Conservation (phyloP, 768 basidiomycete species). For the Naematelia aurantialba region DNA sequence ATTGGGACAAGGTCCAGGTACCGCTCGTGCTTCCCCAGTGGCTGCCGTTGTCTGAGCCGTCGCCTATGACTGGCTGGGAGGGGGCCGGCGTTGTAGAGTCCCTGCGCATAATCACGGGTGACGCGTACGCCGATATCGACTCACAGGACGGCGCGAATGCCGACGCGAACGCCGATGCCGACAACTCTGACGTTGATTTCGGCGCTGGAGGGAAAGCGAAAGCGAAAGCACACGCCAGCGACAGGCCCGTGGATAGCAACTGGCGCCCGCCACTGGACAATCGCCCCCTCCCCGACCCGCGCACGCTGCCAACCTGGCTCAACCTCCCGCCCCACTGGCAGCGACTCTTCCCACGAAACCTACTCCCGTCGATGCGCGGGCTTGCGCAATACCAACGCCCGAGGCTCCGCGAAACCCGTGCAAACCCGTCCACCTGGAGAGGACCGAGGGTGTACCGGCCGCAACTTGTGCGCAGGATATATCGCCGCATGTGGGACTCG, state of each 20-base stretch:
- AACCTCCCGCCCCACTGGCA: slow-evolving; percentile 11
- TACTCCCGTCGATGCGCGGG: background rate
- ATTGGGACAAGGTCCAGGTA: slow-evolving; percentile 17
- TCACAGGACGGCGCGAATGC: too few species aligned
- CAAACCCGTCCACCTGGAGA: slow-evolving; percentile 31
- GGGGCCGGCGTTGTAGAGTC: slow-evolving; percentile 11
- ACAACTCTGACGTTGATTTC: too few species aligned
- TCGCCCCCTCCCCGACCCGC: background rate
- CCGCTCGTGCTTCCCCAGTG: slow-evolving; percentile 21
- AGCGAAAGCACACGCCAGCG: too few species aligned
- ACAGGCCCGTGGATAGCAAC: too few species aligned
- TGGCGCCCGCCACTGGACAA: too few species aligned
- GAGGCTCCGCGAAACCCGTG: slow-evolving; percentile 17
- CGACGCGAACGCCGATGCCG: too few species aligned
- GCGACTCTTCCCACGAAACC: slow-evolving; percentile 18
- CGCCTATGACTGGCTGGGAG: slow-evolving; percentile 32
- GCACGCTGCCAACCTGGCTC: slow-evolving; percentile 7
- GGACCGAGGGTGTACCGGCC: slow-evolving; percentile 9
- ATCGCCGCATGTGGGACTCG: slow-evolving; percentile 26
- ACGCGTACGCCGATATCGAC: background rate
- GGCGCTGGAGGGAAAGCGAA: background rate
- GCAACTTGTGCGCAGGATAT: slow-evolving; percentile 21
- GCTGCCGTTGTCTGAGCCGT: background rate
- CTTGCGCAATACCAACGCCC: slow-evolving; percentile 10
- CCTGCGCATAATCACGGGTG: slow-evolving; percentile 24